These are phyloP conservation scores for Austroboletus rostrupii DNA, from an alignment of 1,284 basidiomycete species.

Conservation along the genomic window DNA sequence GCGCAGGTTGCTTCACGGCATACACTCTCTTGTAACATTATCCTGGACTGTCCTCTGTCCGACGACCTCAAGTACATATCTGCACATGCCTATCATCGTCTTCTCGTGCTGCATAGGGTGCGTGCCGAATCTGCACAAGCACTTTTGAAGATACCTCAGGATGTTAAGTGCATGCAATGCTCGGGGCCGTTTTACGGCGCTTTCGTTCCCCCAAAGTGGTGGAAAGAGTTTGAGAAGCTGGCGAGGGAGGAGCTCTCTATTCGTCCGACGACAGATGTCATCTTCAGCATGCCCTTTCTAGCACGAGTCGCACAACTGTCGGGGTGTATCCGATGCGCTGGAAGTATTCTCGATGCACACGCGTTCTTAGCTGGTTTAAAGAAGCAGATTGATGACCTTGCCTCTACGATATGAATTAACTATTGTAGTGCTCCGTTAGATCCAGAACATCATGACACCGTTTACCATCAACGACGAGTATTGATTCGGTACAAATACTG, in stretches of 20 bases:
- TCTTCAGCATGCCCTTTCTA: slow-evolving; percentile 60
- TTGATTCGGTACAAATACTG: neutral
- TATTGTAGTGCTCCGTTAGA: neutral
- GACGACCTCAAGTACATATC: slow-evolving; percentile 65
- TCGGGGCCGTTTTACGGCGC: slow-evolving; percentile 48
- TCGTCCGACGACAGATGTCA: slow-evolving; percentile 54
- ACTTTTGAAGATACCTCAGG: slow-evolving; percentile 42
- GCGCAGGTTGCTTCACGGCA: slow-evolving; percentile 49
- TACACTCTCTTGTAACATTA: slow-evolving; percentile 50
- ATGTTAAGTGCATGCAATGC: slow-evolving; percentile 64
- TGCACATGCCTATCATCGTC: slow-evolving; percentile 60
- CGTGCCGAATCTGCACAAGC: slow-evolving; percentile 48
- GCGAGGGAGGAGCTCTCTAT: slow-evolving; percentile 53
- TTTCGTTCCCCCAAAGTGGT: slow-evolving; percentile 61
- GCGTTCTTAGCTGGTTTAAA: slow-evolving; percentile 52
- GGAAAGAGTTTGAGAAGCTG: slow-evolving; percentile 52
- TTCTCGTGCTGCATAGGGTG: slow-evolving; percentile 55
- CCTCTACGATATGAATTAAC: slow-evolving; percentile 46
- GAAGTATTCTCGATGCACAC: slow-evolving; percentile 58
- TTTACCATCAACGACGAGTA: too few species aligned
- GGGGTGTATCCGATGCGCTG: slow-evolving; percentile 57
- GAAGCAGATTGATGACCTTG: slow-evolving; percentile 55
- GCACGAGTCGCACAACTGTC: slow-evolving; percentile 45
- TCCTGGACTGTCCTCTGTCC: slow-evolving; percentile 51
- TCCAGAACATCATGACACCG: too few species aligned